These are phyloP conservation scores for Brassica nigra DNA, from an alignment of 345 rosid species.

Conservation along the genomic window DNA sequence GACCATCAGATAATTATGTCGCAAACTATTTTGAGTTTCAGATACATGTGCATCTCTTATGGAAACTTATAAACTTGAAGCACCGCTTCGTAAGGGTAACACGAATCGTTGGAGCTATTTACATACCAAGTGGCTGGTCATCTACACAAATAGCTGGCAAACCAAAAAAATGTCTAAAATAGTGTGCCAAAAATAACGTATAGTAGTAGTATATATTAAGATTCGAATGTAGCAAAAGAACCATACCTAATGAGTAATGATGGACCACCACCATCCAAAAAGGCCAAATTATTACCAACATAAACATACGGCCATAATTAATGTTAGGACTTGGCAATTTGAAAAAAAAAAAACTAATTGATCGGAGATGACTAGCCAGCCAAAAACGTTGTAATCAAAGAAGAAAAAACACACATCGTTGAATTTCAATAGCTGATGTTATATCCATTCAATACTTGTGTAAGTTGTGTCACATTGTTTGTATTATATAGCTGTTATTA, in stretches of 20 bases:
- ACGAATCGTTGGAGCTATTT: neutral
- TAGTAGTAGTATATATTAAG: neutral
- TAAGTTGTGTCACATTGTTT: neutral
- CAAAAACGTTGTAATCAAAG: neutral
- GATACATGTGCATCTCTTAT: neutral
- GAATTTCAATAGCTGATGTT: neutral
- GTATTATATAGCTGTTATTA: neutral
- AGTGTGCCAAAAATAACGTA: conserved; percentile 11
- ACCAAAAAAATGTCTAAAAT: conserved; percentile 1
- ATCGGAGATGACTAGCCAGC: neutral
- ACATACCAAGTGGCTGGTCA: conserved; percentile 16
- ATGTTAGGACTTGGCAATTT: neutral
- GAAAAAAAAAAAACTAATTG: neutral
- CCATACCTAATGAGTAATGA: conserved; percentile 22
- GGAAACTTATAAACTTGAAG: neutral
- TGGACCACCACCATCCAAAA: conserved; percentile 23
- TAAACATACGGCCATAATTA: neutral
- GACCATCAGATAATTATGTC: neutral
- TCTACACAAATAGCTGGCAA: conserved; percentile 3
- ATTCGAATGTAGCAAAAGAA: conserved; percentile 21
- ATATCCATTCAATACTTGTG: neutral
- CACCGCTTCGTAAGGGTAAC: conserved; percentile 10
- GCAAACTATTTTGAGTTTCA: neutral
- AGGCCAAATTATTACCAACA: conserved; percentile 22
- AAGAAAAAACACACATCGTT: neutral